A percentile compares a stretch with the other conserved stretches of the same genome.
These are phyloP conservation scores for Amanita thiersii DNA, from an alignment of 768 basidiomycete species.

Conservation along the genomic window DNA sequence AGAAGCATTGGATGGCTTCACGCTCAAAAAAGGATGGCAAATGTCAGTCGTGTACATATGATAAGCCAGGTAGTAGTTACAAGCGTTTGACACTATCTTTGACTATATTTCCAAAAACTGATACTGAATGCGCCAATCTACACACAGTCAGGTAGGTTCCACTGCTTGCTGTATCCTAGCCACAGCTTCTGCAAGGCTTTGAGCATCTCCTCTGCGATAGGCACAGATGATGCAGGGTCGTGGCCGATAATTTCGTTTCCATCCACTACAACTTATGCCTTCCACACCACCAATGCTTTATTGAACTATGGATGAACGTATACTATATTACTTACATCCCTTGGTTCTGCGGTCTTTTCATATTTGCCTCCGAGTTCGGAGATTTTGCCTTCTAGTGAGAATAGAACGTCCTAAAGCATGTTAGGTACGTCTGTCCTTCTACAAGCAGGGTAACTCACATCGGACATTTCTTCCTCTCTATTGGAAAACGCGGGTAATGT, in stretches of 20 bases:
- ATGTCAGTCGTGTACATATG: slow-evolving; percentile 73
- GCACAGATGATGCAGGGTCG: slow-evolving; percentile 60
- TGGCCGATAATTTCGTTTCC: slow-evolving; percentile 63
- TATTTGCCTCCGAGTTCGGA: slow-evolving; percentile 54
- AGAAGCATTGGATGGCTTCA: slow-evolving; percentile 78
- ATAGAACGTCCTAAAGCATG: slow-evolving; percentile 43
- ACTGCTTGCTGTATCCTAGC: no score
- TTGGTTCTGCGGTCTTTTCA: slow-evolving; percentile 47
- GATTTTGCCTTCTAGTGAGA: slow-evolving; percentile 65
- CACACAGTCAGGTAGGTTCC: no score
- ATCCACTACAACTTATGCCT: slow-evolving; percentile 47
- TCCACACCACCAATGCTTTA: slow-evolving; percentile 6
- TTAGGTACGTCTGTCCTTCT: background rate
- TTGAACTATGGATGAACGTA: background rate
- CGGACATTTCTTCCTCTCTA: slow-evolving; percentile 51
- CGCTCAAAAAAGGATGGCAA: slow-evolving; percentile 78
- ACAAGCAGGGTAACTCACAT: slow-evolving; percentile 24
- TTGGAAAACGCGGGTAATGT: slow-evolving; percentile 64
- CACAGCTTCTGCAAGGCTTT: slow-evolving; percentile 21
- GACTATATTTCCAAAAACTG: no score
- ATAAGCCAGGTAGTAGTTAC: no score
- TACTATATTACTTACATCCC: slow-evolving; percentile 43
- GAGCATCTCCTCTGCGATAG: slow-evolving; percentile 48
- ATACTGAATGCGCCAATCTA: no score
- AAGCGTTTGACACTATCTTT: no score